These are phyloP conservation scores for Cryptococcus amylolentus DNA, from an alignment of 1,284 basidiomycete species.

Conservation along the genomic window DNA sequence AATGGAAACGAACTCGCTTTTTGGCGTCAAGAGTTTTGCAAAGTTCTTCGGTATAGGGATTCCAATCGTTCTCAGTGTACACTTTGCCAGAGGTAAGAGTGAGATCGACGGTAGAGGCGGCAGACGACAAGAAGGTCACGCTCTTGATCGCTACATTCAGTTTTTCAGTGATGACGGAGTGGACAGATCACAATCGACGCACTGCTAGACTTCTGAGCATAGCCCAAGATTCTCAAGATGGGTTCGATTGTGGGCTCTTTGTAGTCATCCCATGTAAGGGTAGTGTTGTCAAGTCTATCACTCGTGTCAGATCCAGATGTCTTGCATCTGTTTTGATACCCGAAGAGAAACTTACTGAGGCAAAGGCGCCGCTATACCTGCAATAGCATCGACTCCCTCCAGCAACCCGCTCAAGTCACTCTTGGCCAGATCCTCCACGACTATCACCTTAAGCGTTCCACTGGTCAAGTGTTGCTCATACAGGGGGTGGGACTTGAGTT, in stretches of 20 bases:
- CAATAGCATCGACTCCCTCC: neutral
- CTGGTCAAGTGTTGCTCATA: neutral
- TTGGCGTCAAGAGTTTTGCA: conserved; percentile 10
- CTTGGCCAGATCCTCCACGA: conserved; percentile 5
- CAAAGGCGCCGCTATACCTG: neutral
- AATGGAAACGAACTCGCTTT: too few relatives aligned
- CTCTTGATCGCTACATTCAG: conserved; percentile 39
- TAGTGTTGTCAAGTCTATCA: neutral
- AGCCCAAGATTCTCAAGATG: conserved; percentile 47
- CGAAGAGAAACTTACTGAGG: neutral
- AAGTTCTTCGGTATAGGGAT: conserved; percentile 25
- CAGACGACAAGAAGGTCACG: conserved; percentile 52
- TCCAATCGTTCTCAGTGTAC: conserved; percentile 44
- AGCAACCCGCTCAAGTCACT: neutral
- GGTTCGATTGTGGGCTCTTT: conserved; percentile 53
- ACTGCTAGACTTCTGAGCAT: conserved; percentile 35
- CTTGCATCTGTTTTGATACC: too few relatives aligned
- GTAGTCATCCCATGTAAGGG: conserved; percentile 36
- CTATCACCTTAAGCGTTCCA: neutral
- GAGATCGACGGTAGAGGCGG: conserved; percentile 38
- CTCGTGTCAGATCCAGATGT: too few relatives aligned
- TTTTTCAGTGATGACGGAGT: neutral
- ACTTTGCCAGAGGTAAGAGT: conserved; percentile 12
- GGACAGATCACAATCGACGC: conserved; percentile 9
- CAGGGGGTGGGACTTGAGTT: neutral